Evolutionary conservation across 2,329 filamentous ascomycete species (phyloP), one percentile per base, ranked within the genome.

Genomic region (Xylariaceae sp.): DNA sequence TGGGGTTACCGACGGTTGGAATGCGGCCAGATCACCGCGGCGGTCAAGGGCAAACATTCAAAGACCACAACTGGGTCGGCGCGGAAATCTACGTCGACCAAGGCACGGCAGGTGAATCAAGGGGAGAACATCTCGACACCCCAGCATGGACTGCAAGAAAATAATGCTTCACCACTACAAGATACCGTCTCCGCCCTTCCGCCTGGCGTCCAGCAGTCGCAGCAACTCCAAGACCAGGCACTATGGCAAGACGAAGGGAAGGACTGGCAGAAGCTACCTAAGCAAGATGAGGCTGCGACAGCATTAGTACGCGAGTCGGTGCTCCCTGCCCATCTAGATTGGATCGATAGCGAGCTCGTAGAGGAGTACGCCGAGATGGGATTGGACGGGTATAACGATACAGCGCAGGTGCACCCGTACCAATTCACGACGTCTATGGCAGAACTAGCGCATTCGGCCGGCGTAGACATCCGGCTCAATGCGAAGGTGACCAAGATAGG

Each of bases 371-470:
- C 89, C 32, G 84, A 87, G 67, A 96, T 97, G 90, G 90, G 89
- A 21, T 61, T 67, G 1, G 74, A 75, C 2, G 85, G 83, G 2
- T 82, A 84, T 0, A 80, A 79, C 1, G 88, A 90, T 57, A 97
- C 94, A 1, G 89, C 94, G 0, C 94, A 99, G 71, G 92, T 97
- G 2, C 92, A 99, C 65, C 94, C 94, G 0, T 88, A 86, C 57
- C 85, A 90, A 42, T 97, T 99, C 67, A 97, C 94, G 0, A 92
- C 83, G 0, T 79, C 85, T 15, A 95, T 97, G 71, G 89, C 88
- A 4, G 76, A 83, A 40, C 77, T 96, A 12, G 91, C 92, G 0
- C 74, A 80, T 52, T 81, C 88, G 48, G 80, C 78, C 22, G 88
- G 88, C 2, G 83, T 80, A 60, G 80, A 85, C 19, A 78, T 96